Conservation (phyloP, 2,329 filamentous ascomycete genomes). For the Talaromyces atroroseus region DNA sequence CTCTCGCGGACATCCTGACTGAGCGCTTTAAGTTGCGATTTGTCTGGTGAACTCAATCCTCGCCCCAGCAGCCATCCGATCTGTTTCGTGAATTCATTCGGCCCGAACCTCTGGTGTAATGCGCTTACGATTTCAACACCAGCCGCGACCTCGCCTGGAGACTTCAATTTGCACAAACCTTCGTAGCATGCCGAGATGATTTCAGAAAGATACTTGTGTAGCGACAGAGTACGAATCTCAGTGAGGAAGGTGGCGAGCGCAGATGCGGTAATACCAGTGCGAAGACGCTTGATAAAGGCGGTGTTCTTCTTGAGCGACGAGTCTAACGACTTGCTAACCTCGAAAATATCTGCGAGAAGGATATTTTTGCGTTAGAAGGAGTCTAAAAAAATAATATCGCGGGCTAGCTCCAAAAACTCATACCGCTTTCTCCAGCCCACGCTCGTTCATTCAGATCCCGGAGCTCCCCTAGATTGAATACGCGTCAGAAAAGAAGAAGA, state of each 20-base stretch:
- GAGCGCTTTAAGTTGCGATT: slow-evolving; percentile 71
- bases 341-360: slow-evolving; percentile 62
- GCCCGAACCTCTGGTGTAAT: slow-evolving; percentile 91
- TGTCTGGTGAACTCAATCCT: slow-evolving; percentile 86
- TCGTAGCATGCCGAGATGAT: slow-evolving; percentile 95
- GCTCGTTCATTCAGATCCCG: slow-evolving; percentile 79
- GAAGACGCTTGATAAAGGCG: slow-evolving; percentile 91
- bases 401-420: slow-evolving; percentile 16
- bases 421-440: slow-evolving; percentile 87
- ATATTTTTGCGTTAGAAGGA: slow-evolving; percentile 17
- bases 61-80: slow-evolving; percentile 89
- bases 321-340: slow-evolving; percentile 74
- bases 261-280: slow-evolving; percentile 77
- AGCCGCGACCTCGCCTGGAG: slow-evolving; percentile 82
- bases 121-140: slow-evolving; percentile 90
- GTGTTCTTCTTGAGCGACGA: slow-evolving; percentile 98
- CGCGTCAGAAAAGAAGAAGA: slow-evolving; percentile 1
- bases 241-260: slow-evolving; percentile 78
- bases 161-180: slow-evolving; percentile 85
- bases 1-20: slow-evolving; percentile 79
- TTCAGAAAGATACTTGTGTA: slow-evolving; percentile 95
- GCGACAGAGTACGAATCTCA: slow-evolving; percentile 82
- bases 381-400: slow-evolving; percentile 14
- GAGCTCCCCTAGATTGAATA: slow-evolving; percentile 64
- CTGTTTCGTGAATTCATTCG: slow-evolving; percentile 82